Percentiles rank a stretch among this genome's conserved stretches.
phyloP scores from a whole-genome alignment of 2,329 filamentous ascomycete species.

The Xylaria polymorpha region DNA sequence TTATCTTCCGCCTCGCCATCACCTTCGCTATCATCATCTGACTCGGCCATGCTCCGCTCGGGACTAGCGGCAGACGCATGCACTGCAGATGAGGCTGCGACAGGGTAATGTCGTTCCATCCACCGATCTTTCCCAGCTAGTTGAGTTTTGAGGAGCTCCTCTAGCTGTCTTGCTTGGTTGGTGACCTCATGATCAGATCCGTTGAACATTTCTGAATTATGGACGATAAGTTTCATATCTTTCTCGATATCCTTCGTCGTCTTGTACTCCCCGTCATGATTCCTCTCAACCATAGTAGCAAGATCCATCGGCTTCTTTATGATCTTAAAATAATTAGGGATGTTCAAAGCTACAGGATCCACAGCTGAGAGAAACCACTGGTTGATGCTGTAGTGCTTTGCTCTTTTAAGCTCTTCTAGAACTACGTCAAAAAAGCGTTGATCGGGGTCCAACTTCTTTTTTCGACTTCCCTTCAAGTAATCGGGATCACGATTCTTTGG shows the following conservation, averaged over 20 bases:
- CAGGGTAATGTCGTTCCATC: constrained; percentile 77
- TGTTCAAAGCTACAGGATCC: constrained; percentile 92
- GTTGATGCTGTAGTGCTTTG: constrained; percentile 75
- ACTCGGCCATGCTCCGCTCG: constrained; percentile 74
- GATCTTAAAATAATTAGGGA: constrained; percentile 90
- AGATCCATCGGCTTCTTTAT: constrained; percentile 99
- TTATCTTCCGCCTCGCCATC: constrained; percentile 62
- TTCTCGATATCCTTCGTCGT: constrained; percentile 86
- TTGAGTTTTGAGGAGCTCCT: constrained; percentile 78
- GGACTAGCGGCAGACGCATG: constrained; percentile 72
- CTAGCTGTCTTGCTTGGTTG: constrained; percentile 75
- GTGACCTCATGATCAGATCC: constrained; percentile 77
- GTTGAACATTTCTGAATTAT: constrained; percentile 95
- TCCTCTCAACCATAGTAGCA: constrained; percentile 80
- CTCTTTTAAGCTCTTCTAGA: constrained; percentile 79
- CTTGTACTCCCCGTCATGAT: constrained; percentile 81
- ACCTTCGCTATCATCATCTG: constrained; percentile 77
- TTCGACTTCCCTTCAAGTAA: constrained; percentile 81
- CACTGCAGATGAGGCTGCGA: constrained; percentile 54
- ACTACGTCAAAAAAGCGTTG: constrained; percentile 90
- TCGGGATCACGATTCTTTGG: constrained; percentile 92
- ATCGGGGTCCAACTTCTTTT: constrained; percentile 91
- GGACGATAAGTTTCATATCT: constrained; percentile 84
- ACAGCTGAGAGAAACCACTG: constrained; percentile 85
- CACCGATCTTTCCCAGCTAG: constrained; percentile 85